phyloP scores from a whole-genome alignment of 306 rosid genomes.

The Vigna unguiculata region DNA sequence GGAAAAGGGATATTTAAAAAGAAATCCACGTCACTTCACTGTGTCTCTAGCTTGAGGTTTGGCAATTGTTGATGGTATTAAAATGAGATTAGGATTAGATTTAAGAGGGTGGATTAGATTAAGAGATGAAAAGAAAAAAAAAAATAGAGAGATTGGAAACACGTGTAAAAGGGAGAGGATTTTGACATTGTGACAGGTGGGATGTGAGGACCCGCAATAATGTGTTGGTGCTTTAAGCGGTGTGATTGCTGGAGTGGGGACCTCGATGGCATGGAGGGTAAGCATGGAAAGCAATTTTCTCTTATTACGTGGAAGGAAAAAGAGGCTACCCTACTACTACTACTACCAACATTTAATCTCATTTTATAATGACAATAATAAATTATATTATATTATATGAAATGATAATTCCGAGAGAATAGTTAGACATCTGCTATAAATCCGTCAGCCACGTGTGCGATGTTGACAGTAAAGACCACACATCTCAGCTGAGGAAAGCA shows the following conservation, averaged over 20 bases:
- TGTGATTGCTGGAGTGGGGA: conserved; percentile 40
- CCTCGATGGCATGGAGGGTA: conserved; percentile 41
- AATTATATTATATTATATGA: background rate
- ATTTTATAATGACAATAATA: background rate
- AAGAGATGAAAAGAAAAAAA: too few species aligned
- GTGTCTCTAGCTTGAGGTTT: too few species aligned
- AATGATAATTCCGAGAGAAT: conserved; percentile 15
- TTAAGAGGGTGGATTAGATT: too few species aligned
- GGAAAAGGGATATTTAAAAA: conserved; percentile 37
- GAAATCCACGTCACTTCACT: conserved; percentile 45
- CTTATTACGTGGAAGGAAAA: conserved; percentile 12
- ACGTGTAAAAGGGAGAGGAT: conserved; percentile 52
- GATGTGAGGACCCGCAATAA: conserved; percentile 53
- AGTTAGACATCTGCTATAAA: conserved; percentile 27
- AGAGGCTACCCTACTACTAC: conserved; percentile 17
- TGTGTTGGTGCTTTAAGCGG: conserved; percentile 51
- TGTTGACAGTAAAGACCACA: conserved; percentile 48
- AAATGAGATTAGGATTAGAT: too few species aligned
- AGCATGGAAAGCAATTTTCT: conserved; percentile 38
- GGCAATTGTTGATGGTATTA: too few species aligned
- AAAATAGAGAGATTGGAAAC: conserved; percentile 15
- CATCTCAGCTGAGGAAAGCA: conserved; percentile 35
- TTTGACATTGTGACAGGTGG: conserved; percentile 51
- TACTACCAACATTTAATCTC: conserved; percentile 15
- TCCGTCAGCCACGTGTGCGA: conserved; percentile 53